A percentile compares a stretch with the other conserved stretches of the same genome.
These are phyloP conservation scores for Striga hermonthica DNA, from an alignment of 305 asterid species.

Conservation along the genomic window DNA sequence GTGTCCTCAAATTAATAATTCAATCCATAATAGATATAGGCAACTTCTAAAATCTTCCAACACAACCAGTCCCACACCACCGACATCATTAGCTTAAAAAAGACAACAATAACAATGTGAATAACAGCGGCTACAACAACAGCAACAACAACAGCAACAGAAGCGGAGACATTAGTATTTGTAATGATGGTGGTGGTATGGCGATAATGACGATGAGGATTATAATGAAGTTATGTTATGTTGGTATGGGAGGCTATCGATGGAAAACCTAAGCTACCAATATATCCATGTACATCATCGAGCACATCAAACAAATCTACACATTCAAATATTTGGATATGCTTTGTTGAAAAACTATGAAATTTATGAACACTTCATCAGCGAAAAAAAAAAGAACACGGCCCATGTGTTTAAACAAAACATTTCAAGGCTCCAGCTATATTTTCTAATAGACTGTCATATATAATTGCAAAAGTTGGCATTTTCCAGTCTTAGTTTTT, in stretches of 20 bases:
- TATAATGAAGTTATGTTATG: not conserved
- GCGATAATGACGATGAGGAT: not conserved
- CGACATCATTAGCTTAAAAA: not conserved
- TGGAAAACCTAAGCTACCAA: not conserved
- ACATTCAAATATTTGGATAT: not conserved
- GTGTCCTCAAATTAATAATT: not conserved
- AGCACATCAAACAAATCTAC: not conserved
- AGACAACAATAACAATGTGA: not conserved
- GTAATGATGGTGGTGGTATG: not conserved
- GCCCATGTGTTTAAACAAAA: too few species aligned
- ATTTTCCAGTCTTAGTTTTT: too few species aligned
- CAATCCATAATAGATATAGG: not conserved
- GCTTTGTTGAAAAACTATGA: not conserved
- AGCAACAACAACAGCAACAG: not conserved
- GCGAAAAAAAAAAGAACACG: too few species aligned
- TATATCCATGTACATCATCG: not conserved
- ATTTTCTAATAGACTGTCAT: too few species aligned
- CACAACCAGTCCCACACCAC: not conserved
- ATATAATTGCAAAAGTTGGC: too few species aligned
- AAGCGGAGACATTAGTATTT: not conserved
- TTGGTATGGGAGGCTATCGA: not conserved
- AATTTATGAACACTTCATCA: too few species aligned
- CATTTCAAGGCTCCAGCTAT: too few species aligned
- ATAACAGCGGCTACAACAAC: too few species aligned
- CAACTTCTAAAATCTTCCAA: not conserved